A percentile compares a stretch with the other conserved stretches of the same genome.
Conservation (phyloP, 2,329 filamentous ascomycete species). For the Microdochium nivale region DNA sequence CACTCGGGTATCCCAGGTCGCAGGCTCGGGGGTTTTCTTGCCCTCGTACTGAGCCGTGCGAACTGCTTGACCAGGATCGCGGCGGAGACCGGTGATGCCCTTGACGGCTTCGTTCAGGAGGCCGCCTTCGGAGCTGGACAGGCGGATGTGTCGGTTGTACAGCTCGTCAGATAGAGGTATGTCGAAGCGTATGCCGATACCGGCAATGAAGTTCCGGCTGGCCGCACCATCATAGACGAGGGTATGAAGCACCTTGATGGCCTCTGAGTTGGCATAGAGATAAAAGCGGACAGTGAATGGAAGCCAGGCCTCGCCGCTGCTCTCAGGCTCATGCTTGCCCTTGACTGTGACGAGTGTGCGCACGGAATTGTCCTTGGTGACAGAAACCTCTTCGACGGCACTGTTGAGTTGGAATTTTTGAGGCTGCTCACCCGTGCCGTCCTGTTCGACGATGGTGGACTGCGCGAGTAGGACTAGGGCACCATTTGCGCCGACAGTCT, state of each 20-base stretch:
- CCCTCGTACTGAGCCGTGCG: conserved; percentile 42
- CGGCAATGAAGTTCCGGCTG: conserved; percentile 41
- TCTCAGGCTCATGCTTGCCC: conserved; percentile 25
- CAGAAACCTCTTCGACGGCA: conserved; percentile 39
- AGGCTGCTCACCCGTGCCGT: conserved; percentile 19
- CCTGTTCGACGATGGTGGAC: conserved; percentile 31
- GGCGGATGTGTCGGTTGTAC: conserved; percentile 50
- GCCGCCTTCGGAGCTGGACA: conserved; percentile 46
- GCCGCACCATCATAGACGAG: conserved; percentile 45
- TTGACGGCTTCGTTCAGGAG: conserved; percentile 49
- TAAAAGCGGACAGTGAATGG: conserved; percentile 50
- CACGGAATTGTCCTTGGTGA: conserved; percentile 30
- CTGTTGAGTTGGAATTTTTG: conserved; percentile 37
- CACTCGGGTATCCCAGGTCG: conserved; percentile 37
- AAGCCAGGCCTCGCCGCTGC: conserved; percentile 37
- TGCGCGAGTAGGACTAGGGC: conserved; percentile 45
- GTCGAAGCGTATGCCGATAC: conserved; percentile 44
- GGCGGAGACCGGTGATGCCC: conserved; percentile 49
- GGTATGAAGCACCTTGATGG: conserved; percentile 45
- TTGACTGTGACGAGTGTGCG: conserved; percentile 38
- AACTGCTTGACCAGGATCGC: conserved; percentile 41
- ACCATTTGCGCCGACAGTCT: conserved; percentile 34
- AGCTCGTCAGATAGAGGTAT: conserved; percentile 44
- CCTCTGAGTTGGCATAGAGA: conserved; percentile 46
- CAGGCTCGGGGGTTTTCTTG: conserved; percentile 28